Percentiles rank a stretch among this genome's conserved stretches.
Evolutionary conservation across 495 filamentous ascomycete species (phyloP).

Genomic region (Podospora pseudocomata): DNA sequence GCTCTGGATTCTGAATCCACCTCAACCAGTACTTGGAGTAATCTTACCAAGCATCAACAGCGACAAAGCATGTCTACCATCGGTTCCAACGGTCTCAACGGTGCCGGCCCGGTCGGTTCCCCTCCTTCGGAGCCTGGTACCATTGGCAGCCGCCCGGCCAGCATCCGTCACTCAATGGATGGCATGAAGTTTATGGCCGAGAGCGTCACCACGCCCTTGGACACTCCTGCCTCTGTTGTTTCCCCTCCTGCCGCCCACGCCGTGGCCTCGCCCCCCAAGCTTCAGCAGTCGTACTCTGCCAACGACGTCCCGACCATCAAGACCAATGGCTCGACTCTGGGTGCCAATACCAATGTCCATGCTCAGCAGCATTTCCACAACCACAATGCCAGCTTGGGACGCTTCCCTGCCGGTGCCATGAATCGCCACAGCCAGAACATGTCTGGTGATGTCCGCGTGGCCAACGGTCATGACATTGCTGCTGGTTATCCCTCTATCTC

Average conservation of each 20-base stretch:
- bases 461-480: conserved; percentile 48
- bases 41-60: conserved; percentile 70
- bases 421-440: conserved; percentile 66
- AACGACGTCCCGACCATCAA: conserved; percentile 88
- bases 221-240: conserved; percentile 26
- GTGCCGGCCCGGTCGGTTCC: conserved; percentile 32
- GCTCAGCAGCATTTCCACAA: conserved; percentile 78
- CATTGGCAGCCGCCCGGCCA: conserved; percentile 45
- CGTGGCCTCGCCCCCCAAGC: conserved; percentile 58
- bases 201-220: conserved; percentile 24
- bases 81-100: conserved; percentile 36
- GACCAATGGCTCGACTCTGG: conserved; percentile 34
- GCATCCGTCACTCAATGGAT: conserved; percentile 53
- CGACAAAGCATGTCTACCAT: conserved; percentile 78
- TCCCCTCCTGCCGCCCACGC: conserved; percentile 39
- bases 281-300: conserved; percentile 86
- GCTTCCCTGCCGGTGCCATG: conserved; percentile 62
- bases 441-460: conserved; percentile 41
- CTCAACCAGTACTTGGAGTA: conserved; percentile 56
- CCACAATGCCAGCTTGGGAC: conserved; percentile 75
- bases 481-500: conserved; percentile 28
- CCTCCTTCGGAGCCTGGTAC: conserved; percentile 35
- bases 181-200: conserved; percentile 34
- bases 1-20: conserved; percentile 53
- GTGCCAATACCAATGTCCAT: conserved; percentile 56